Conservation (phyloP, 208 protist species). For the Leptomonas pyrrhocoris region DNA sequence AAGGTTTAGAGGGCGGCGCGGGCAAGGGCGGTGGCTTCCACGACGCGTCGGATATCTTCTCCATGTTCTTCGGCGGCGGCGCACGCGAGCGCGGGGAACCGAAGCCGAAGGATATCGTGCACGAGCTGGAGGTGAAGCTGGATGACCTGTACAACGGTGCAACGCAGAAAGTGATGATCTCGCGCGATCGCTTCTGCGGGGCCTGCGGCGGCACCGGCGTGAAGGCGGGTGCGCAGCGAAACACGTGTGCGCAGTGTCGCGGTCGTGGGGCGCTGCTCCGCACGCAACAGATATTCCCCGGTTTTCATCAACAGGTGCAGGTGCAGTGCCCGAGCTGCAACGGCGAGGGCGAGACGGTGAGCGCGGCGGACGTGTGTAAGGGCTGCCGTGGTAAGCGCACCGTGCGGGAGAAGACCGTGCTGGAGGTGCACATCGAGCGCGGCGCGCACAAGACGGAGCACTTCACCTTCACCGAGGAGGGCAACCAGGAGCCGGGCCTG, state of each 20-base stretch:
- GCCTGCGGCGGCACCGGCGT: conserved; percentile 72
- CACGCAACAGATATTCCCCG: conserved; percentile 93
- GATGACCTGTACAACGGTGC: conserved; percentile 98
- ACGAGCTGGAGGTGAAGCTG: conserved; percentile 91
- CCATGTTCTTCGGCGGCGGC: conserved; percentile 87
- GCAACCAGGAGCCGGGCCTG: conserved; percentile 90
- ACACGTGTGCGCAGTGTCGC: conserved; percentile 87
- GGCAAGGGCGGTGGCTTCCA: conserved; percentile 60
- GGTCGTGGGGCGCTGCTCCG: conserved; percentile 90
- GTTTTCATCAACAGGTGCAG: conserved; percentile 94
- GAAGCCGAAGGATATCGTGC: conserved; percentile 95
- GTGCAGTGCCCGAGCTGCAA: conserved; percentile 88
- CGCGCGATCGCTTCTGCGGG: conserved; percentile 72
- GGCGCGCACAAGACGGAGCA: conserved; percentile 94
- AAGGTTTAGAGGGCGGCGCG: conserved; percentile 92
- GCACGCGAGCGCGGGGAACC: conserved; percentile 57
- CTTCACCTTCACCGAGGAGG: conserved; percentile 95
- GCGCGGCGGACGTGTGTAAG: conserved; percentile 90
- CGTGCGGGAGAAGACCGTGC: conserved; percentile 90
- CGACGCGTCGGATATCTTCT: conserved; percentile 87
- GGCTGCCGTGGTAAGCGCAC: conserved; percentile 93
- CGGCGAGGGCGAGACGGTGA: conserved; percentile 83
- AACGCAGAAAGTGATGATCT: conserved; percentile 90
- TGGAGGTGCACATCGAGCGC: conserved; percentile 96
- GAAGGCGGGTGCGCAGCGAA: conserved; percentile 46